A percentile compares a stretch with the other conserved stretches of the same genome.
Evolutionary conservation across 805 yeast species (phyloP).

Genomic region (Candida ponderosae): DNA sequence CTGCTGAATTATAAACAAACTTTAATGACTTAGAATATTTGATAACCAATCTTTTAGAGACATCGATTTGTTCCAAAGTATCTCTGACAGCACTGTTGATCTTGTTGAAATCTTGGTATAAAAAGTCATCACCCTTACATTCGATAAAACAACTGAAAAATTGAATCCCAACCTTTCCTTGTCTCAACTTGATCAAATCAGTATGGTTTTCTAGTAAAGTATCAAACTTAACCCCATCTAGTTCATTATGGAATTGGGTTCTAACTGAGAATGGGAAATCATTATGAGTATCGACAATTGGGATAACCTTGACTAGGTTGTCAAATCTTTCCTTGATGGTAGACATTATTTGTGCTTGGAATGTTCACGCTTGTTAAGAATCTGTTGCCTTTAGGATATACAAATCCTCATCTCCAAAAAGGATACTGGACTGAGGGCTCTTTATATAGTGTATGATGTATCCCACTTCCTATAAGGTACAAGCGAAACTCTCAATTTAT

Average conservation of each 20-base stretch:
- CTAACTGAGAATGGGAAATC: conserved; percentile 39
- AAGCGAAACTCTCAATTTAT: no score
- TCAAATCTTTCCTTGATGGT: background rate
- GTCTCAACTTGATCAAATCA: conserved; percentile 27
- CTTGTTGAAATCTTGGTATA: conserved; percentile 20
- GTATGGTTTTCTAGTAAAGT: conserved; percentile 30
- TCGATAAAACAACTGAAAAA: conserved; percentile 39
- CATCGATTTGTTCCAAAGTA: conserved; percentile 41
- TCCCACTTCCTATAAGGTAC: no score
- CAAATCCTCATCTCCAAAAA: no score
- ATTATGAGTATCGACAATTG: conserved; percentile 35
- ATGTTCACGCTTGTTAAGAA: no score
- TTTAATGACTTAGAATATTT: conserved; percentile 27
- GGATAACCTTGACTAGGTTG: conserved; percentile 9
- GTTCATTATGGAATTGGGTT: conserved; percentile 29
- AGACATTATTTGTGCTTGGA: background rate
- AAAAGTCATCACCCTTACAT: conserved; percentile 31
- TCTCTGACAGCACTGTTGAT: conserved; percentile 32
- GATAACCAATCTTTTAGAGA: conserved; percentile 29
- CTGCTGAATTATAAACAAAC: conserved; percentile 27
- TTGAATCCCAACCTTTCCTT: conserved; percentile 37
- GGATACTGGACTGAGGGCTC: no score
- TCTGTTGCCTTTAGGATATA: no score
- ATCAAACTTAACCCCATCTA: conserved; percentile 27
- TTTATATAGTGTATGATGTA: no score